A percentile compares a stretch with the other conserved stretches of the same genome.
These are phyloP conservation scores for Phytophthora cryptogea DNA, from an alignment of 352 stramenopile species.

Conservation along the genomic window DNA sequence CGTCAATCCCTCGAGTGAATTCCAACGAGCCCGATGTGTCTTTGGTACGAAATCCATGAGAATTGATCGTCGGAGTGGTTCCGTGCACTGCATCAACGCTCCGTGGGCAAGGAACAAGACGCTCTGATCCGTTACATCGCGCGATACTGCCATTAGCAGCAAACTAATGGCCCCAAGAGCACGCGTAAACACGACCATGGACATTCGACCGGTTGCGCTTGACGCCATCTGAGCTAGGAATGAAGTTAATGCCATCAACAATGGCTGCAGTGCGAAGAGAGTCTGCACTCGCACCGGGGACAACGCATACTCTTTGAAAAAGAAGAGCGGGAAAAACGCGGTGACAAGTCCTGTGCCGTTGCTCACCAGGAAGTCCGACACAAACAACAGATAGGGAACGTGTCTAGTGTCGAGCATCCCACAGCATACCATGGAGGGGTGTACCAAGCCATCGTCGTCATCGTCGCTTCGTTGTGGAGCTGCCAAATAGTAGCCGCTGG, in stretches of 20 bases:
- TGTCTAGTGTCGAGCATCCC: conserved; percentile 44
- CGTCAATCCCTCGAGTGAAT: conserved; percentile 67
- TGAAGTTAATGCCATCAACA: conserved; percentile 49
- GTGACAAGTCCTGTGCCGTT: conserved; percentile 63
- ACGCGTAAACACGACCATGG: conserved; percentile 54
- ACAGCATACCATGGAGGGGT: conserved; percentile 27
- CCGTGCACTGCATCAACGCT: conserved; percentile 63
- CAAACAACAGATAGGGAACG: conserved; percentile 66
- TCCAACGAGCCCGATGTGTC: conserved; percentile 65
- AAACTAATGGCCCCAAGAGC: conserved; percentile 46
- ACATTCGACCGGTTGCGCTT: conserved; percentile 46
- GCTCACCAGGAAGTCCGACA: conserved; percentile 72
- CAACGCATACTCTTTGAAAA: conserved; percentile 57
- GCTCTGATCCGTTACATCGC: conserved; percentile 36
- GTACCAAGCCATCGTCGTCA: conserved; percentile 6
- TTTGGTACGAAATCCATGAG: conserved; percentile 82
- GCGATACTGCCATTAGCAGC: conserved; percentile 49
- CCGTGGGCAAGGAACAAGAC: conserved; percentile 57
- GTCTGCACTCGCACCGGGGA: conserved; percentile 59
- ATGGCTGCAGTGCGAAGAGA: conserved; percentile 58
- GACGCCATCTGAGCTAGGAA: conserved; percentile 52
- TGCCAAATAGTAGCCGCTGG: conserved; percentile 19
- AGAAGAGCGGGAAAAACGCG: conserved; percentile 72
- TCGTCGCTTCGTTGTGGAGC: conserved; percentile 15
- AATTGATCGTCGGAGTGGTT: conserved; percentile 65